A percentile compares a stretch with the other conserved stretches of the same genome.
phyloP scores from a whole-genome alignment of 2,329 filamentous ascomycete genomes.

The Mycogone perniciosa region DNA sequence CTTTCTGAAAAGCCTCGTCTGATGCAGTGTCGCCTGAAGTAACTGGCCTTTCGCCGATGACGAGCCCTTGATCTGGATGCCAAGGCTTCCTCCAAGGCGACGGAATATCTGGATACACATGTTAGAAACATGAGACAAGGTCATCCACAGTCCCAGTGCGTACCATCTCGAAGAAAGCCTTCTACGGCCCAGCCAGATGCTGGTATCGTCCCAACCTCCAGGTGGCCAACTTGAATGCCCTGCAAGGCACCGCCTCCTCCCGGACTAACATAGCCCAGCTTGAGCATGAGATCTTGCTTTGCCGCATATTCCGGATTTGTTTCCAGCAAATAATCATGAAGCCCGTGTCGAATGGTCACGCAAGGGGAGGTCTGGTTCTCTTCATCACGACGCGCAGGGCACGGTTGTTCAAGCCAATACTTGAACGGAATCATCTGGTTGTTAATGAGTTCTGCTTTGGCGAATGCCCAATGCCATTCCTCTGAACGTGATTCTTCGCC shows the following conservation, averaged over 20 bases:
- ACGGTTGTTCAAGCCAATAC: constrained; percentile 8
- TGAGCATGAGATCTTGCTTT: not conserved
- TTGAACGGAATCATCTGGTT: constrained; percentile 6
- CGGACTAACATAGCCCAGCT: constrained; percentile 3
- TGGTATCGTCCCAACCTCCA: not conserved
- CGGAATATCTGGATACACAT: not conserved
- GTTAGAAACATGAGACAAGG: not conserved
- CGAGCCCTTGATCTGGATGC: constrained; percentile 7
- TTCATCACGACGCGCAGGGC: not conserved
- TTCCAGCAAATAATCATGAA: constrained; percentile 8
- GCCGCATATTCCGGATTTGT: not conserved
- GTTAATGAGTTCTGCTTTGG: constrained; percentile 4
- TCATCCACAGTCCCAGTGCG: not conserved
- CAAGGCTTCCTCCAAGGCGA: constrained; percentile 9
- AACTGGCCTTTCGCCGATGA: not conserved
- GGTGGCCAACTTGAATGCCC: constrained; percentile 2
- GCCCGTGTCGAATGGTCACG: constrained; percentile 3
- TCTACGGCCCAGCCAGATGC: not conserved
- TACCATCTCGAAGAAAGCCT: constrained; percentile 3
- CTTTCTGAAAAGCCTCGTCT: constrained; percentile 4
- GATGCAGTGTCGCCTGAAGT: constrained; percentile 4
- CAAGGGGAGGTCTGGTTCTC: not conserved
- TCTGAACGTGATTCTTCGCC: not conserved
- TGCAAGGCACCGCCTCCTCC: constrained; percentile 2
- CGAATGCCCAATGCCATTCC: not conserved